Base-by-base conservation (phyloP, 768 basidiomycete genomes). In the Flagelloscypha sp. region DNA sequence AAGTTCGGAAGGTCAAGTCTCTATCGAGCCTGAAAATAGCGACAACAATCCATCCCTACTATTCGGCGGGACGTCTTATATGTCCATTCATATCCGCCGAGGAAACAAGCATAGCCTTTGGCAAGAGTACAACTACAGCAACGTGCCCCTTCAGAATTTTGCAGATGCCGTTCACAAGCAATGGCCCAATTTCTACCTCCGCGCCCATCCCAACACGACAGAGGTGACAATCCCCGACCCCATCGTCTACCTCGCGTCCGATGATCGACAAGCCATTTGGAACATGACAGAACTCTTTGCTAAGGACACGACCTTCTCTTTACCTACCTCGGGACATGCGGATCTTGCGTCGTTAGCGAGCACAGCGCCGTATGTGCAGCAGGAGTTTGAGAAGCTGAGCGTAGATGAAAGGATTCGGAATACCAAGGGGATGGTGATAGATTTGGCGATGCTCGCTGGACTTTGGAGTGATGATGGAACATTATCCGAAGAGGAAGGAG, bases 371-470 rank as follows among this genome's bases (percentile, higher is more conserved):
- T 84, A 84, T 46, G 56, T 62, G 21, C 80, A 81, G 54, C 50
- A 56, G 16, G 56, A 66, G 21, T 84, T 78, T 43, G 50, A 63
- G 33, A 37, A 48, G 27, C 45, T 74, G 15, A 46, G 54, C n/a
- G 38, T 54, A 6, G 56, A 56, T 23, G 61, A 63, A 30, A 57
- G 78, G 37, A 53, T 69, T 11, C 48, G 47, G n/a, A 63, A 71
- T 18, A 82, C 79, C 12, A 64, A 62, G 31, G 82, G 81, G 2
- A 72, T 76, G 64, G 50, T 84, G 30, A 71, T 83, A 5, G 82
- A 84, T 52, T 68, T 82, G 41, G 81, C 82, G 8, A 40, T 83
- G 48, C 40, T 82, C 17, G 72, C 67, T 36, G 82, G 82, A 11
- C 47, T 76, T 27, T 84, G 82, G 82, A 52, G n/a, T n/a, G n/a